These are phyloP conservation scores for Yarrowia porcina DNA, from an alignment of 805 yeast species.

Conservation along the genomic window DNA sequence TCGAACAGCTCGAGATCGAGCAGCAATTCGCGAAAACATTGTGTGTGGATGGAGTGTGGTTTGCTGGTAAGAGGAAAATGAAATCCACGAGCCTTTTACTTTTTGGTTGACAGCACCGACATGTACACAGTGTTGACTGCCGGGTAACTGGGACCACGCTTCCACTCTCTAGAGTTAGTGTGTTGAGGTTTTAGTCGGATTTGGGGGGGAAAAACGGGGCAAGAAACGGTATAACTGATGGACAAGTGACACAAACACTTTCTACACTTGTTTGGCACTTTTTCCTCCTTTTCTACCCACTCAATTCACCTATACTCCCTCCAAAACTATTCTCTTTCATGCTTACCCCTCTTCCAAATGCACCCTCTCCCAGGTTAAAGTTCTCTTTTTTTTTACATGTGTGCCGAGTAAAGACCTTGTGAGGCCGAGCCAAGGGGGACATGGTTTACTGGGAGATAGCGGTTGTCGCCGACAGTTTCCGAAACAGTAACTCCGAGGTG, in stretches of 20 bases:
- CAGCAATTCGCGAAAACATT: conserved; percentile 26
- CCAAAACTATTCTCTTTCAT: background rate
- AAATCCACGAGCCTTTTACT: conserved; percentile 22
- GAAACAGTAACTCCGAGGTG: conserved; percentile 6
- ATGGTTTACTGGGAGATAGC: conserved; percentile 17
- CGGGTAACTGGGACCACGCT: background rate
- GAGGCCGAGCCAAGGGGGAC: conserved; percentile 21
- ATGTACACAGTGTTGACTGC: conserved; percentile 22
- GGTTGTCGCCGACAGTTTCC: conserved; percentile 19
- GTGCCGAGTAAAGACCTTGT: conserved; percentile 16
- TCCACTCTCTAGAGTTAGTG: background rate
- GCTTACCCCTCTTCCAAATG: conserved; percentile 22
- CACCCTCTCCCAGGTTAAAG: conserved; percentile 9
- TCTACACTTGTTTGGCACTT: too few species aligned
- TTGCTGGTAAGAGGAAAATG: conserved; percentile 24
- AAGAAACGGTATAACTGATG: too few species aligned
- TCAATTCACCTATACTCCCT: background rate
- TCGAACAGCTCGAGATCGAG: conserved; percentile 26
- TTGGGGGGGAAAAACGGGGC: too few species aligned
- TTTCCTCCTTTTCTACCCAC: background rate
- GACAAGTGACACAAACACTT: too few species aligned
- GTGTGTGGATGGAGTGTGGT: conserved; percentile 3
- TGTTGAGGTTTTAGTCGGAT: conserved; percentile 2
- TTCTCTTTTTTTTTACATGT: conserved; percentile 2
- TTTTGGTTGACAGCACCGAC: conserved; percentile 20